Evolutionary conservation across 1,284 basidiomycete species (phyloP), one percentile per base, ranked within the genome.

Genomic region (Lignosus rhinocerotis): DNA sequence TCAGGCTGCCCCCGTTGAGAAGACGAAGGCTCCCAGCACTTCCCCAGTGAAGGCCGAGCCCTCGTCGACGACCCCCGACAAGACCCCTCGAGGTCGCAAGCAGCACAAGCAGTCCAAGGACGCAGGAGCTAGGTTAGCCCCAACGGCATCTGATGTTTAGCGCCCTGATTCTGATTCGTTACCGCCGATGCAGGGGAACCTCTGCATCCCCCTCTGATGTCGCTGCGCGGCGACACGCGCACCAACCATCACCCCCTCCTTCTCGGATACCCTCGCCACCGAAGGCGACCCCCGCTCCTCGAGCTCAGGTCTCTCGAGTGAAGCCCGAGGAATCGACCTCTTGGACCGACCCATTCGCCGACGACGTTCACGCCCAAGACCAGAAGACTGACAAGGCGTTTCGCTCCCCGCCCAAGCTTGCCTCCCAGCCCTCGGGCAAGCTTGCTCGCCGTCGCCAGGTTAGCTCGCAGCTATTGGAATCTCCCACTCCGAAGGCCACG

Each of bases 291-390:
- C 59, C 67, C 54, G 55, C 56, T 72, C 69, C 62, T 69, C 72
- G 55, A 82, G 62, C 59, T 58, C 57, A 59, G 59, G 62, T 64
- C 57, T 38, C 62, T 61, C 59, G 55, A 53, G 62, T 11, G 44
- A 61, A 64, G 55, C 62, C 60, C 55, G 59, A 64, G 49, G 53
- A 48, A 31, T 7, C 43, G 60, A 81, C 66, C 73, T 75, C 45
- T 83, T 82, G 63, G 84, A 88, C 69, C 64, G 84, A 88, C 68
- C 85, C 85, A 6, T 88, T 88, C 66, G 64, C 80, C 57, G 76
- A 78, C 56, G 74, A 73, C 61, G 42, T 39, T 38, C 32, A 51
- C 51, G 8, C 36, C 16, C 48, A 55, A 50, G 30, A 38, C 34
- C 46, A 38, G 21, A 70, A 70, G 63, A 48, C 59, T 17, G 61